Conservation (phyloP, 2,329 filamentous ascomycete genomes). For the Aspergillus transmontanensis region DNA sequence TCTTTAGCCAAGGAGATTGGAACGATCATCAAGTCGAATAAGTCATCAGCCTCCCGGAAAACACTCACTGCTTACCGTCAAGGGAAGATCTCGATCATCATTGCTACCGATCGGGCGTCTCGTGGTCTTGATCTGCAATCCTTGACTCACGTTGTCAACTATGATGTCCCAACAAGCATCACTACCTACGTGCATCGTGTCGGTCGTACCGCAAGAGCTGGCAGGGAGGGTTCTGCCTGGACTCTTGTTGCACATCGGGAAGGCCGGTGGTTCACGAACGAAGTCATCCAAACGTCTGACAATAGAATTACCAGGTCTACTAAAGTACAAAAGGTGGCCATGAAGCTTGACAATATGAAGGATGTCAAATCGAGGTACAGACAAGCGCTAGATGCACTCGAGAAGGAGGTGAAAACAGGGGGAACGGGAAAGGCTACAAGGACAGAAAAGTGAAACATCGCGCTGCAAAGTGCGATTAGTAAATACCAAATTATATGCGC, state of each 20-base stretch:
- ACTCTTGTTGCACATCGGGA: slow-evolving; percentile 81
- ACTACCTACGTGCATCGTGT: slow-evolving; percentile 89
- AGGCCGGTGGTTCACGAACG: slow-evolving; percentile 88
- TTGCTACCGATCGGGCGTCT: slow-evolving; percentile 91
- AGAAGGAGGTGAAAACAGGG: slow-evolving; percentile 37
- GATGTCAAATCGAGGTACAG: slow-evolving; percentile 35
- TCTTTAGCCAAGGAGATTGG: slow-evolving; percentile 60
- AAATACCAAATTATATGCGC: background rate
- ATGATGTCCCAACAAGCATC: slow-evolving; percentile 81
- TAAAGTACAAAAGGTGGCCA: slow-evolving; percentile 32
- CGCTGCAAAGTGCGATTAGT: background rate
- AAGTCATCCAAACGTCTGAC: slow-evolving; percentile 61
- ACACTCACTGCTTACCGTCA: slow-evolving; percentile 67
- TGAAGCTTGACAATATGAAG: slow-evolving; percentile 32
- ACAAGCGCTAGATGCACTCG: slow-evolving; percentile 38
- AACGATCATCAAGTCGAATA: slow-evolving; percentile 75
- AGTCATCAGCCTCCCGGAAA: slow-evolving; percentile 69
- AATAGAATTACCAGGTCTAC: slow-evolving; percentile 36
- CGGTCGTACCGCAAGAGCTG: slow-evolving; percentile 84
- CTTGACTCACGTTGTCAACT: slow-evolving; percentile 87
- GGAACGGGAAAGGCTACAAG: slow-evolving; percentile 12
- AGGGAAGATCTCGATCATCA: slow-evolving; percentile 69
- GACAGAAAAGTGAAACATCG: background rate
- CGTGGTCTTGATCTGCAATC: slow-evolving; percentile 82
- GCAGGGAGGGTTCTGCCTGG: slow-evolving; percentile 76